These are phyloP conservation scores for Russula brevipes DNA, from an alignment of 768 basidiomycete genomes.

Conservation along the genomic window DNA sequence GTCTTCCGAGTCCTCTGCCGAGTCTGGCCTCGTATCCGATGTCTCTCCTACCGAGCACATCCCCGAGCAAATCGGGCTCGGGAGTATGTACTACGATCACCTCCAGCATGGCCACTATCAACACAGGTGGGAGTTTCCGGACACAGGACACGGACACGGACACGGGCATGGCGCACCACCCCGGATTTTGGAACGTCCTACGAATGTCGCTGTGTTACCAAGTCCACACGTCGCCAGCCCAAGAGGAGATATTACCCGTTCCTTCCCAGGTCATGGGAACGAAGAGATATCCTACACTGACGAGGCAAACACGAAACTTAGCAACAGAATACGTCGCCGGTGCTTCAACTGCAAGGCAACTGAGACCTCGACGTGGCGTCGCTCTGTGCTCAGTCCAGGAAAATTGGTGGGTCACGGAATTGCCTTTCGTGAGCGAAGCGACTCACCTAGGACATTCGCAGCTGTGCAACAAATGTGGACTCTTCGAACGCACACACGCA, in stretches of 20 bases:
- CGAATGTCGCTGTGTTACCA: neutral
- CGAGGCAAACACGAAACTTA: conserved; percentile 75
- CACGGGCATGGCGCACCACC: neutral
- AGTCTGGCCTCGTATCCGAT: conserved; percentile 4
- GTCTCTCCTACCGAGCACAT: neutral
- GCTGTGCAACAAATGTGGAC: conserved; percentile 57
- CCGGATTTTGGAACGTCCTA: neutral
- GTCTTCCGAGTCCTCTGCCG: conserved; percentile 13
- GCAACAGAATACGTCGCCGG: conserved; percentile 64
- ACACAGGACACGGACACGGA: neutral
- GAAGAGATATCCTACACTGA: conserved; percentile 44
- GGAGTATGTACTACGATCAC: conserved; percentile 11
- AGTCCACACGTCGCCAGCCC: neutral
- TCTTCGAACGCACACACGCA: conserved; percentile 76
- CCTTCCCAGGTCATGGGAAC: neutral
- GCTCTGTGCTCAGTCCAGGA: conserved; percentile 69
- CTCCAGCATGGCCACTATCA: neutral
- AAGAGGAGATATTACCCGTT: neutral
- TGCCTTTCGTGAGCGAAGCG: neutral
- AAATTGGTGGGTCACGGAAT: conserved; percentile 48
- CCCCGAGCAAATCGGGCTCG: conserved; percentile 5
- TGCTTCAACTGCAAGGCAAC: conserved; percentile 85
- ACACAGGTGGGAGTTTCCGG: conserved; percentile 3
- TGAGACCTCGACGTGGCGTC: conserved; percentile 76
- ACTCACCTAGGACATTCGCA: neutral